Conservation (phyloP, 805 yeast genomes). For the Wickerhamomyces queroliae region DNA sequence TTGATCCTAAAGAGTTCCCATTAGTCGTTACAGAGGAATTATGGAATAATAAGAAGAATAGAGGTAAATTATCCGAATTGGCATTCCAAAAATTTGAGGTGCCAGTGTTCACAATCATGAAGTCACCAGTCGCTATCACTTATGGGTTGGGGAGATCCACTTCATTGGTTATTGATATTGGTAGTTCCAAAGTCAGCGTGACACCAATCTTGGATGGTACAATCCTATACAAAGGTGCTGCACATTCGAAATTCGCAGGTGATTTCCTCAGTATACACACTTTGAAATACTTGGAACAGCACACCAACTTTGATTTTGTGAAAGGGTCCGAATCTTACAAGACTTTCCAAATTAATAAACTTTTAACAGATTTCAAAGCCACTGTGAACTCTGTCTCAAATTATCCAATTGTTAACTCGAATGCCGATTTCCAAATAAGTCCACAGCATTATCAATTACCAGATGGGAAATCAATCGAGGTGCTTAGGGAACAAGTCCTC, state of each 20-base stretch:
- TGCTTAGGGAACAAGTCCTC: constrained; percentile 47
- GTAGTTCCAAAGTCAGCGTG: constrained; percentile 61
- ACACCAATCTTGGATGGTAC: constrained; percentile 78
- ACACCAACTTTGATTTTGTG: constrained; percentile 18
- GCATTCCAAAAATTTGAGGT: constrained; percentile 72
- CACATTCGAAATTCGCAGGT: constrained; percentile 75
- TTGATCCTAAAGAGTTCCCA: constrained; percentile 58
- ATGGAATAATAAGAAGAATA: constrained; percentile 62
- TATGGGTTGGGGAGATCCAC: constrained; percentile 75
- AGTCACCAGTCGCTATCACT: constrained; percentile 71
- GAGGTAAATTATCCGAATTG: constrained; percentile 53
- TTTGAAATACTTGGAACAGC: constrained; percentile 37
- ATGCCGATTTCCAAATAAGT: constrained; percentile 26
- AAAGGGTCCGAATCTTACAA: constrained; percentile 31
- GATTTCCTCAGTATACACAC: constrained; percentile 72
- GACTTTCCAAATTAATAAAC: constrained; percentile 31
- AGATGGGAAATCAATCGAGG: constrained; percentile 39
- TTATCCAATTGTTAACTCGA: constrained; percentile 30
- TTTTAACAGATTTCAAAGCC: constrained; percentile 44
- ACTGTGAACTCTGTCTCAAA: constrained; percentile 32
- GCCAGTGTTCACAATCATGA: constrained; percentile 71
- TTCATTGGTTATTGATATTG: constrained; percentile 78
- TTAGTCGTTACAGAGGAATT: constrained; percentile 56
- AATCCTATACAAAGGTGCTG: constrained; percentile 57
- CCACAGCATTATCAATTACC: constrained; percentile 54